A percentile compares a stretch with the other conserved stretches of the same genome.
Conservation (phyloP, 2,329 filamentous ascomycete species). For the Pseudogymnoascus sp. region DNA sequence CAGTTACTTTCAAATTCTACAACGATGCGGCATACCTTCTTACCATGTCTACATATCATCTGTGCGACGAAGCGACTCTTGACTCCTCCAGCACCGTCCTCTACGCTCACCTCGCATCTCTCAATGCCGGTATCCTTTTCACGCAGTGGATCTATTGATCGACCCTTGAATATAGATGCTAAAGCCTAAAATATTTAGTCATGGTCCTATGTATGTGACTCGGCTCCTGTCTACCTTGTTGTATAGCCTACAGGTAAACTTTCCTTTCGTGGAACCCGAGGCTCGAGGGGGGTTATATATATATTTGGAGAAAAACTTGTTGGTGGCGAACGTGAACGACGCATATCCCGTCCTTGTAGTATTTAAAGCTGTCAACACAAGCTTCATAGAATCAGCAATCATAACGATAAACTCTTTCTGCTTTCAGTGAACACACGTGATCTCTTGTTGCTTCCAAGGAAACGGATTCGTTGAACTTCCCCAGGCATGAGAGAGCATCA, state of each 20-base stretch:
- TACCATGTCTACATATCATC: conserved; percentile 65
- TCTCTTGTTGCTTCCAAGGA: conserved; percentile 65
- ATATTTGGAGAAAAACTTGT: conserved; percentile 66
- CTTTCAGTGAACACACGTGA: conserved; percentile 39
- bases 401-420: conserved; percentile 19
- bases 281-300: conserved; percentile 45
- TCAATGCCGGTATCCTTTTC: conserved; percentile 65
- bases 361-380: conserved; percentile 68
- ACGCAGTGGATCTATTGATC: conserved; percentile 50
- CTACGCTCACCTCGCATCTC: conserved; percentile 63
- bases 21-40: background rate
- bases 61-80: conserved; percentile 68
- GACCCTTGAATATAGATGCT: conserved; percentile 65
- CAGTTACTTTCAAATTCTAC: conserved; percentile 17
- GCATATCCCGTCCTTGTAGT: conserved; percentile 74
- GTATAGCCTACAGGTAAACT: conserved; percentile 68
- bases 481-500: conserved; percentile 64
- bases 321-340: conserved; percentile 58
- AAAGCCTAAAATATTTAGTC: conserved; percentile 42
- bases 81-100: conserved; percentile 57
- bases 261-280: conserved; percentile 25
- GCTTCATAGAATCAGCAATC: conserved; percentile 35
- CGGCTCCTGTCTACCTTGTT: conserved; percentile 46
- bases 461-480: conserved; percentile 73
- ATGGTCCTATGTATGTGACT: background rate